Percentiles rank a stretch among this genome's conserved stretches.
phyloP scores from a whole-genome alignment of 306 rosid species.

The cucumber (Cucumis sativus) region DNA sequence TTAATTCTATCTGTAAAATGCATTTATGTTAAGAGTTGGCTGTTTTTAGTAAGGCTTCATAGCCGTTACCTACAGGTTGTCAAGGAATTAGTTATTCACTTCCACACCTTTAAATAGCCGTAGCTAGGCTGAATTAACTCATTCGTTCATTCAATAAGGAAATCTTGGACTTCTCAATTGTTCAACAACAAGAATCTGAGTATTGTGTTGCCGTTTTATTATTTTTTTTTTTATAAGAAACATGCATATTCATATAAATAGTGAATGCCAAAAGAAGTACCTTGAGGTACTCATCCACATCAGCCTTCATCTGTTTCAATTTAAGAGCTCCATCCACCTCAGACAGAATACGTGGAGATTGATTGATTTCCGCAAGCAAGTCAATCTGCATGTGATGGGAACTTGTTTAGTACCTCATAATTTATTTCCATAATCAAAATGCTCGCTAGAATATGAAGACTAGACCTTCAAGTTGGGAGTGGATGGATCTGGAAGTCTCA shows the following conservation, averaged over 20 bases:
- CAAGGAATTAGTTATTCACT: background rate
- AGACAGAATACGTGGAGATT: conserved; percentile 77
- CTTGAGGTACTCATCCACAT: conserved; percentile 88
- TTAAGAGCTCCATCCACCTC: conserved; percentile 89
- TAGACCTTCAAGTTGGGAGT: conserved; percentile 84
- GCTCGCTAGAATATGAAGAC: background rate
- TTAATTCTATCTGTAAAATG: too few relatives aligned
- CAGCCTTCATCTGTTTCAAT: conserved; percentile 79
- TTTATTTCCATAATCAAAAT: background rate
- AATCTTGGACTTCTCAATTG: background rate
- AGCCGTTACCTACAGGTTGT: too few relatives aligned
- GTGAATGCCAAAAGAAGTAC: conserved; percentile 17
- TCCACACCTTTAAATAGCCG: background rate
- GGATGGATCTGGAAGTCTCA: conserved; percentile 97
- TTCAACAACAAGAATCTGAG: background rate
- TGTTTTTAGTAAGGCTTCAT: background rate
- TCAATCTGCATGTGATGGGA: conserved; percentile 51
- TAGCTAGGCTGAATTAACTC: background rate
- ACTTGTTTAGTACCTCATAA: background rate
- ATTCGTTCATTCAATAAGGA: background rate
- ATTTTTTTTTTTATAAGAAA: too few relatives aligned
- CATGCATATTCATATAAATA: too few relatives aligned
- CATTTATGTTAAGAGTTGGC: background rate
- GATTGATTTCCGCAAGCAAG: conserved; percentile 80
- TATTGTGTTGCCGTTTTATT: background rate